Base-by-base conservation (phyloP, 306 rosid species). In the Inga laurina region DNA sequence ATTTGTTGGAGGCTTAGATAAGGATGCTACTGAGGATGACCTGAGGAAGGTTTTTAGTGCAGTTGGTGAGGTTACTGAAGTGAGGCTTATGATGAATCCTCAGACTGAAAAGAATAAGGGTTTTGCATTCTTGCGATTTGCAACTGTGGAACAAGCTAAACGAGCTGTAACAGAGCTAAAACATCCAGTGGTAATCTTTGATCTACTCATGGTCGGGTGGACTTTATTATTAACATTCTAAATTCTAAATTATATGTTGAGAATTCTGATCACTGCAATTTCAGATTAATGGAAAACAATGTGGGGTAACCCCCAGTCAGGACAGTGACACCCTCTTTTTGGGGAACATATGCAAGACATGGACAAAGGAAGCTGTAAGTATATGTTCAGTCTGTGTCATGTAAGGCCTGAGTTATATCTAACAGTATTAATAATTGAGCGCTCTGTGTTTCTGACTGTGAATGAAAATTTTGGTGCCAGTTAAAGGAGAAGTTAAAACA, bases 291-390 rank as follows among this genome's bases (percentile, higher is more conserved):
- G 99, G 99, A 79, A 97, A 97, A 90, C 92, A 90, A 77, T 97
- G 99, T 72, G 98, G 99, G 86, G 98, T 92, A 54, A 89, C 95
- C 77, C 97, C 98, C 54, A 97, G 98, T 87, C 98, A 97, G 88
- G 99, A 97, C 82, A 92, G 97, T 44, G 98, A 97, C 83, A 97
- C 99, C 74, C 97, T 97, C 61, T 97, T 92, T 83, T 84, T 97
- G 89, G 99, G 99, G 77, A 94, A 97, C 88, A 92, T 97, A 84
- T 90, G 97, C 97, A 97, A 92, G 93, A 84, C 97, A 71, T 97
- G 99, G 99, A 92, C 92, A 22, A 94, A 88, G 85, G 97, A 94
- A 86, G 91, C 94, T 79, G 99, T 97, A 94, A 94, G 99, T 92
- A 83, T n/a, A 56, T 48, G 73, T n/a, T 84, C 81, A 86, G 79